A percentile compares a stretch with the other conserved stretches of the same genome.
Conservation (phyloP, 768 basidiomycete genomes). For the Lepiota venenata region DNA sequence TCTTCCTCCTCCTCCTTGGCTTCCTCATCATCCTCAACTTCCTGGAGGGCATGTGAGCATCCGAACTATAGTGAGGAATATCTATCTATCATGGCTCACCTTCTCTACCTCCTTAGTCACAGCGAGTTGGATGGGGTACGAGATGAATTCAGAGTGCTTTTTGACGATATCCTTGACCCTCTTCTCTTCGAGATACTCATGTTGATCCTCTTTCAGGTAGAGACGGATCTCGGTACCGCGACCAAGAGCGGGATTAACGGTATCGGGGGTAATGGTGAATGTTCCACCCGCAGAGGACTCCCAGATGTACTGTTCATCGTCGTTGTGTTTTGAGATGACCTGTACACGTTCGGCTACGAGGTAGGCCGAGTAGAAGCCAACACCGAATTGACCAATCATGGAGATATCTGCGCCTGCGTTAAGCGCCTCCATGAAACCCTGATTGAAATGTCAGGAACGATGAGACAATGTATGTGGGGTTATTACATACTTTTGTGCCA, state of each 20-base stretch:
- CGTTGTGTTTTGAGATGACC: constrained; percentile 99
- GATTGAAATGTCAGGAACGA: constrained; percentile 12
- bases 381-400: constrained; percentile 99
- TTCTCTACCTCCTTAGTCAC: constrained; percentile 99
- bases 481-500: constrained; percentile 71
- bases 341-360: constrained; percentile 98
- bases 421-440: constrained; percentile 99
- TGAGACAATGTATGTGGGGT: constrained; percentile 2
- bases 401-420: constrained; percentile 85
- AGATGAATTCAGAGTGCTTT: constrained; percentile 99
- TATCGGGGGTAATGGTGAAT: constrained; percentile 97
- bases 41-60: constrained; percentile 40
- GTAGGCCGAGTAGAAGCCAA: constrained; percentile 99
- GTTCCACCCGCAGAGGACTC: constrained; percentile 99
- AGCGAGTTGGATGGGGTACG: constrained; percentile 97
- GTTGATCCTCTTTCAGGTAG: constrained; percentile 97
- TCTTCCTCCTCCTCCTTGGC: constrained; percentile 68
- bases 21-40: constrained; percentile 83
- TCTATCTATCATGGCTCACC: constrained; percentile 46
- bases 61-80: not conserved
- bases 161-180: constrained; percentile 99
- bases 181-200: constrained; percentile 99
- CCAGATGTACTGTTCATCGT: constrained; percentile 99
- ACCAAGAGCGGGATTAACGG: constrained; percentile 83
- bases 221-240: constrained; percentile 93